These are phyloP conservation scores for Volvox carteri DNA, from an alignment of 163 green algal genomes.

Conservation along the genomic window DNA sequence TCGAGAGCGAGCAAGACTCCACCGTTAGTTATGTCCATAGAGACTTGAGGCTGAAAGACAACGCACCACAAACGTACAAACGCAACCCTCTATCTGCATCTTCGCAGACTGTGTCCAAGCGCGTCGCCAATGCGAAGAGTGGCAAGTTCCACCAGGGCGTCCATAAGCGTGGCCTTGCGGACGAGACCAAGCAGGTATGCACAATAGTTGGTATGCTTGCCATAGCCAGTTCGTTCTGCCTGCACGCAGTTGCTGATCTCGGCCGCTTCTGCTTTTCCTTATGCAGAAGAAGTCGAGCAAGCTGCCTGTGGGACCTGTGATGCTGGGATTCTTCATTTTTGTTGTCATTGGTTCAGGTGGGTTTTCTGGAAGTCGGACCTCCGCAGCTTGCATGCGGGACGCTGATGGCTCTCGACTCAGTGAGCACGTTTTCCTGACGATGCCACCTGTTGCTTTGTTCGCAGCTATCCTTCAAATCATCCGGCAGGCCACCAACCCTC, in stretches of 20 bases:
- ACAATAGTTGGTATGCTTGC: too few species aligned
- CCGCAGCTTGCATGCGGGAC: too few species aligned
- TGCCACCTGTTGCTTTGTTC: not conserved
- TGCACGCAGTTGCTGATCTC: not conserved
- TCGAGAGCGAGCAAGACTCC: too few species aligned
- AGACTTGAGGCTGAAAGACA: too few species aligned
- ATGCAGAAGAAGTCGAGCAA: slow-evolving; percentile 71
- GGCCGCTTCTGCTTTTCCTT: not conserved
- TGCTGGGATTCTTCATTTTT: slow-evolving; percentile 93
- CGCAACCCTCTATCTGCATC: too few species aligned
- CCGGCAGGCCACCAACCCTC: slow-evolving; percentile 72
- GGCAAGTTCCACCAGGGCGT: slow-evolving; percentile 81
- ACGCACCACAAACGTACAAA: too few species aligned
- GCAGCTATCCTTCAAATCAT: slow-evolving; percentile 86
- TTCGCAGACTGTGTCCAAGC: slow-evolving; percentile 86
- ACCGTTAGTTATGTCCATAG: too few species aligned
- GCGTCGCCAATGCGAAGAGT: slow-evolving; percentile 84
- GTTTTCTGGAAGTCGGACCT: not conserved
- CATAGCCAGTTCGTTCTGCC: not conserved
- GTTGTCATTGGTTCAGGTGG: slow-evolving; percentile 88
- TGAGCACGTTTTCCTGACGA: too few species aligned
- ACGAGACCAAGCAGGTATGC: slow-evolving; percentile 62
- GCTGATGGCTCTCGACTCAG: too few species aligned
- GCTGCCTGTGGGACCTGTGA: slow-evolving; percentile 79
- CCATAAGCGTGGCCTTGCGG: slow-evolving; percentile 77